Evolutionary conservation across 768 basidiomycete species (phyloP).

Genomic region (Leccinum broughii): DNA sequence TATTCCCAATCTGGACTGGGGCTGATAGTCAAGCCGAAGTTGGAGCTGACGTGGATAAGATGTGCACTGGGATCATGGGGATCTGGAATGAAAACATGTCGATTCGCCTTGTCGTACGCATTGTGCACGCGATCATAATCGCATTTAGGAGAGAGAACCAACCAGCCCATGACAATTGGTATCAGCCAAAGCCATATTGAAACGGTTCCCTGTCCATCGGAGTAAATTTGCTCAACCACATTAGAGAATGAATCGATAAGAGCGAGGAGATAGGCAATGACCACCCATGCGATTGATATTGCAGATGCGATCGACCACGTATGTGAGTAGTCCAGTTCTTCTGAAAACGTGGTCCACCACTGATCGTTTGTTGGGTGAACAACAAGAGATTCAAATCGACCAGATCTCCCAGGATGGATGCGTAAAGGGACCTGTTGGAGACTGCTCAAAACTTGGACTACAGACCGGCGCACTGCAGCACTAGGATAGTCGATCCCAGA

Average conservation of each 20-base stretch:
- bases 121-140: conserved; percentile 33
- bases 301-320: conserved; percentile 43
- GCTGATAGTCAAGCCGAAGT: conserved; percentile 20
- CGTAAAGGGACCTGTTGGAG: conserved; percentile 45
- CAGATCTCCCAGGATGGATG: conserved; percentile 26
- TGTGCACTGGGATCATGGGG: neutral
- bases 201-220: conserved; percentile 40
- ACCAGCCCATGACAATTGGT: conserved; percentile 41
- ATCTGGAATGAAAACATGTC: neutral
- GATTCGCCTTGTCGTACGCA: conserved; percentile 17
- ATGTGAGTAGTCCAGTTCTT: conserved; percentile 38
- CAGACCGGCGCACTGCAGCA: conserved; percentile 8
- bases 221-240: conserved; percentile 8
- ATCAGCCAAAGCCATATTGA: conserved; percentile 47
- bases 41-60: neutral
- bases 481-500: conserved; percentile 31
- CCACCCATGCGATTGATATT: conserved; percentile 43
- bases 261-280: conserved; percentile 39
- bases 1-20: conserved; percentile 2
- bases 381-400: conserved; percentile 41
- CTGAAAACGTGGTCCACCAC: conserved; percentile 41
- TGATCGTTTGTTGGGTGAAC: conserved; percentile 42
- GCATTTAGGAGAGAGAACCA: conserved; percentile 42
- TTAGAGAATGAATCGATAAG: conserved; percentile 18
- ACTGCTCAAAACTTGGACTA: conserved; percentile 37